Conservation (phyloP, 768 basidiomycete species). For the Roridomyces roridus region DNA sequence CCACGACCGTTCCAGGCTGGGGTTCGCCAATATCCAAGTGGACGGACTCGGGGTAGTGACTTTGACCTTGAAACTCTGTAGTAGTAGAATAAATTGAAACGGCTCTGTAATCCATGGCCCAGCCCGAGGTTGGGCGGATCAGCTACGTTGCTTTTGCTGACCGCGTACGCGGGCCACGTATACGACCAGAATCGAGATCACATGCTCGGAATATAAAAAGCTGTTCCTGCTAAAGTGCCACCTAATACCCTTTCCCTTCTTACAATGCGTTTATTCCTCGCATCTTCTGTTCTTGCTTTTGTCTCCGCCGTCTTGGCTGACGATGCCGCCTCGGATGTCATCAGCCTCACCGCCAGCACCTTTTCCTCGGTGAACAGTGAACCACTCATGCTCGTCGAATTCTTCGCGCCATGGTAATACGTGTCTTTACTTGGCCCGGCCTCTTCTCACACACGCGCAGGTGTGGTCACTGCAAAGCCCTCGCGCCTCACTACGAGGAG, state of each 20-base stretch:
- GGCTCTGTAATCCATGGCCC: too few species aligned
- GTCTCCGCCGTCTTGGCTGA: constrained; percentile 60
- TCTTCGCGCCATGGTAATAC: constrained; percentile 86
- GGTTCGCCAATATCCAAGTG: constrained; percentile 65
- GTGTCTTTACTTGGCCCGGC: background rate
- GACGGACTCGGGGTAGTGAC: constrained; percentile 70
- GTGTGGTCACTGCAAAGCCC: constrained; percentile 96
- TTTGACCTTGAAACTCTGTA: constrained; percentile 61
- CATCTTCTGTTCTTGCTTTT: constrained; percentile 59
- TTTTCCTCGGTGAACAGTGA: constrained; percentile 77
- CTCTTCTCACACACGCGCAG: constrained; percentile 39
- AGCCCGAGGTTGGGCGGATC: background rate
- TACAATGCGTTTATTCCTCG: constrained; percentile 71
- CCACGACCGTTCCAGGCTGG: constrained; percentile 66
- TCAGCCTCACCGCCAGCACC: constrained; percentile 70
- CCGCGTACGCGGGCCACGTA: too few species aligned
- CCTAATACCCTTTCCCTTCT: constrained; percentile 31
- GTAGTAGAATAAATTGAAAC: background rate
- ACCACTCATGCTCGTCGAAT: constrained; percentile 88
- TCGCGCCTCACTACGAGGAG: constrained; percentile 93
- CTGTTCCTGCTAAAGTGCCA: too few species aligned
- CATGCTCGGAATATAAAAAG: too few species aligned
- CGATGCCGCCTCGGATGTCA: constrained; percentile 76
- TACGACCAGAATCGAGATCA: too few species aligned
- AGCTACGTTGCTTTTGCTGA: too few species aligned